These are phyloP conservation scores for Pisolithus marmoratus DNA, from an alignment of 768 basidiomycete species.

Conservation along the genomic window DNA sequence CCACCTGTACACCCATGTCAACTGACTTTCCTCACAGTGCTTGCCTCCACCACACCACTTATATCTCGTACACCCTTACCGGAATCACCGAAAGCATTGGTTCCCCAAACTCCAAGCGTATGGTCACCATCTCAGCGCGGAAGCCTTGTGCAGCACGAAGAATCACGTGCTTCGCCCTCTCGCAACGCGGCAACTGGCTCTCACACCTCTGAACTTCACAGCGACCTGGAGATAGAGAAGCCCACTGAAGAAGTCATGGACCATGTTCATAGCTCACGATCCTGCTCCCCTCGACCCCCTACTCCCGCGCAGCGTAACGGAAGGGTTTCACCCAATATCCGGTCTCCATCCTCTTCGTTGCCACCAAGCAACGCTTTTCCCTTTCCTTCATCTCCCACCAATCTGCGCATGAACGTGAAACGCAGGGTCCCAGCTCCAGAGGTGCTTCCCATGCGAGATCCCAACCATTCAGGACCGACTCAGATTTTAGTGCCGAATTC, in stretches of 20 bases:
- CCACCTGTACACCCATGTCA: neutral
- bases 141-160: conserved; percentile 7
- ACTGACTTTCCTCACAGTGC: neutral
- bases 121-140: conserved; percentile 24
- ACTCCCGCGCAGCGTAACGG: conserved; percentile 24
- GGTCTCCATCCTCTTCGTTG: conserved; percentile 11
- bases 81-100: neutral
- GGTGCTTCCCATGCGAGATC: conserved; percentile 25
- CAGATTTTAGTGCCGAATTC: conserved; percentile 53
- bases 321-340: conserved; percentile 3
- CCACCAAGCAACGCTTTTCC: conserved; percentile 11
- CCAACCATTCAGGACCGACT: conserved; percentile 28
- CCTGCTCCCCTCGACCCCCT: conserved; percentile 18
- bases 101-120: conserved; percentile 23
- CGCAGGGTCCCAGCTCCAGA: conserved; percentile 46
- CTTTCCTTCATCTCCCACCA: neutral
- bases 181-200: conserved; percentile 1
- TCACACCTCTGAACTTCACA: neutral
- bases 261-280: conserved; percentile 4
- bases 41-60: neutral
- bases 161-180: neutral
- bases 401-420: conserved; percentile 23
- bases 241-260: conserved; percentile 2
- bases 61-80: conserved; percentile 7
- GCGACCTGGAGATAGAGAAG: conserved; percentile 10